phyloP scores from a whole-genome alignment of 306 rosid genomes.

The Mimosa bimucronata region DNA sequence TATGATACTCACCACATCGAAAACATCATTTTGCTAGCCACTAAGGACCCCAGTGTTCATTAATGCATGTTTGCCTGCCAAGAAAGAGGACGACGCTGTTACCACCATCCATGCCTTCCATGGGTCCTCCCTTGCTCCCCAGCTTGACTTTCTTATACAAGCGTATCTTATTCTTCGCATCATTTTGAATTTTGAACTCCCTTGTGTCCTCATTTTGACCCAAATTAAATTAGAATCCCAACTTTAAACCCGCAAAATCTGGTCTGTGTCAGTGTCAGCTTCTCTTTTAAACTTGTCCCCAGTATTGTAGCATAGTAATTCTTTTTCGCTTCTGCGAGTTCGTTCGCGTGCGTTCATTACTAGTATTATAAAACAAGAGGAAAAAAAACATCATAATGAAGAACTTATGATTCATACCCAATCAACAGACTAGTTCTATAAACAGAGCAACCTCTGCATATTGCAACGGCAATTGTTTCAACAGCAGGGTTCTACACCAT shows the following conservation, averaged over 20 bases:
- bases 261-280: neutral
- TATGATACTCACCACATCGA: neutral
- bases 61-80: slow-evolving; percentile 1
- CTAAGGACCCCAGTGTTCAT: neutral
- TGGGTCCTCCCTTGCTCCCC: slow-evolving; percentile 6
- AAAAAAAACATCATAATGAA: slow-evolving; percentile 1
- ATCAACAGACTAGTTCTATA: slow-evolving; percentile 15
- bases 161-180: neutral
- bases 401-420: slow-evolving; percentile 4
- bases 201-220: slow-evolving; percentile 3
- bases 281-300: slow-evolving; percentile 21
- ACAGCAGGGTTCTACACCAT: slow-evolving; percentile 33
- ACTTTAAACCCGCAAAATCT: slow-evolving; percentile 22
- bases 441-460: slow-evolving; percentile 26
- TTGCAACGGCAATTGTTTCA: slow-evolving; percentile 37
- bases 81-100: neutral
- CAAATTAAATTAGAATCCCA: neutral
- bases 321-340: slow-evolving; percentile 33
- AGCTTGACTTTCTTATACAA: neutral
- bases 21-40: neutral
- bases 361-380: slow-evolving; percentile 20
- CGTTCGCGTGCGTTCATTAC: slow-evolving; percentile 44
- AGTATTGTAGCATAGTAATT: neutral
- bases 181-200: neutral
- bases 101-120: neutral